Conservation (phyloP, 768 basidiomycete species). For the Tricholoma sp. region DNA sequence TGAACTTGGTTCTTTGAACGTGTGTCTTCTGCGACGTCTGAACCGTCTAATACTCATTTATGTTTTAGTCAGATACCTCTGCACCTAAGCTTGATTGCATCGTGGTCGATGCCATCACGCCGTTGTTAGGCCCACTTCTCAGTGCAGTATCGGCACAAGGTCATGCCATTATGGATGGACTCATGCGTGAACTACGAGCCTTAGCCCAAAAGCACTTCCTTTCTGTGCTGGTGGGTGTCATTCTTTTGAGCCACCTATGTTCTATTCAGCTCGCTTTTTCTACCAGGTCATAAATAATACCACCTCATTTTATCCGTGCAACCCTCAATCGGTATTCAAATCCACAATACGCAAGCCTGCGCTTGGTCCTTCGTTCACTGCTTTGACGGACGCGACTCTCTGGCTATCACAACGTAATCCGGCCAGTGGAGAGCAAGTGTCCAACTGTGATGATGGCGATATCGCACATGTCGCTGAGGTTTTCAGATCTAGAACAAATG, state of each 20-base stretch:
- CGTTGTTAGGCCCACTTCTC: slow-evolving; percentile 57
- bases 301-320: slow-evolving; percentile 21
- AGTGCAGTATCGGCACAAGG: slow-evolving; percentile 68
- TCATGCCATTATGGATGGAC: slow-evolving; percentile 66
- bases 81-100: slow-evolving; percentile 35
- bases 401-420: slow-evolving; percentile 46
- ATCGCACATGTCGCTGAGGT: slow-evolving; percentile 33
- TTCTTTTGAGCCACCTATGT: slow-evolving; percentile 11
- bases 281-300: slow-evolving; percentile 60
- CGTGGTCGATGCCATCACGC: slow-evolving; percentile 62
- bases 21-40: slow-evolving; percentile 10
- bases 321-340: slow-evolving; percentile 15
- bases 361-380: slow-evolving; percentile 70
- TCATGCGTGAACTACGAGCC: slow-evolving; percentile 60
- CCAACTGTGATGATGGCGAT: slow-evolving; percentile 15
- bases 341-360: slow-evolving; percentile 52
- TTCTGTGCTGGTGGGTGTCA: slow-evolving; percentile 48
- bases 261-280: background rate
- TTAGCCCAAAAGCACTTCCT: slow-evolving; percentile 40
- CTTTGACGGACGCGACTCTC: slow-evolving; percentile 66
- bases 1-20: slow-evolving; percentile 27
- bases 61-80: slow-evolving; percentile 9
- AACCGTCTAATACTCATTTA: background rate
- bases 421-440: background rate
- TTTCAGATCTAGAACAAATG: slow-evolving; percentile 38